These are phyloP conservation scores for Pythium periplocum DNA, from an alignment of 352 stramenopile genomes.

Conservation along the genomic window DNA sequence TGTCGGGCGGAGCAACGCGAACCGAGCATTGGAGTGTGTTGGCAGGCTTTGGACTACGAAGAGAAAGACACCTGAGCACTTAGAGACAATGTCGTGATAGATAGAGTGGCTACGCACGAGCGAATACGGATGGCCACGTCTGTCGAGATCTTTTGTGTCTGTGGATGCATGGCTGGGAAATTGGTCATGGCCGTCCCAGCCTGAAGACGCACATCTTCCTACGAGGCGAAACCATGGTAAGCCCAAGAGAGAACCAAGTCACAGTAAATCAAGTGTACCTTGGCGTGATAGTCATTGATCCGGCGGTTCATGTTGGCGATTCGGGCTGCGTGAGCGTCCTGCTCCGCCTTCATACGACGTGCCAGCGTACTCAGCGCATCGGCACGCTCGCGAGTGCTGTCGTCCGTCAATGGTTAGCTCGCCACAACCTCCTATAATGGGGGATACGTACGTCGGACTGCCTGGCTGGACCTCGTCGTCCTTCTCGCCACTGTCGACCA, in stretches of 20 bases:
- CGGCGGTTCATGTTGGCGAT: slow-evolving; percentile 80
- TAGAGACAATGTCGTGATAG: background rate
- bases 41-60: background rate
- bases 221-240: background rate
- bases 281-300: slow-evolving; percentile 74
- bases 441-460: slow-evolving; percentile 35
- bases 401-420: slow-evolving; percentile 1
- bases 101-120: slow-evolving; percentile 30
- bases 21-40: too few species aligned
- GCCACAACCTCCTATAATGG: background rate
- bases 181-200: slow-evolving; percentile 64
- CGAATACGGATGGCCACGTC: slow-evolving; percentile 58
- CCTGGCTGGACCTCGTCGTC: slow-evolving; percentile 34
- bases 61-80: background rate
- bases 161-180: slow-evolving; percentile 78
- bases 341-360: slow-evolving; percentile 51
- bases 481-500: slow-evolving; percentile 55
- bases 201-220: slow-evolving; percentile 63
- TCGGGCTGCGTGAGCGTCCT: slow-evolving; percentile 46
- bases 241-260: slow-evolving; percentile 1
- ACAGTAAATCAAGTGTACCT: slow-evolving; percentile 22
- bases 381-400: slow-evolving; percentile 35
- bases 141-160: slow-evolving; percentile 61
- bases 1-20: background rate
- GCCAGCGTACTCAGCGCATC: slow-evolving; percentile 51